phyloP scores from a whole-genome alignment of 768 basidiomycete genomes.

The Pleurotus eryngii region DNA sequence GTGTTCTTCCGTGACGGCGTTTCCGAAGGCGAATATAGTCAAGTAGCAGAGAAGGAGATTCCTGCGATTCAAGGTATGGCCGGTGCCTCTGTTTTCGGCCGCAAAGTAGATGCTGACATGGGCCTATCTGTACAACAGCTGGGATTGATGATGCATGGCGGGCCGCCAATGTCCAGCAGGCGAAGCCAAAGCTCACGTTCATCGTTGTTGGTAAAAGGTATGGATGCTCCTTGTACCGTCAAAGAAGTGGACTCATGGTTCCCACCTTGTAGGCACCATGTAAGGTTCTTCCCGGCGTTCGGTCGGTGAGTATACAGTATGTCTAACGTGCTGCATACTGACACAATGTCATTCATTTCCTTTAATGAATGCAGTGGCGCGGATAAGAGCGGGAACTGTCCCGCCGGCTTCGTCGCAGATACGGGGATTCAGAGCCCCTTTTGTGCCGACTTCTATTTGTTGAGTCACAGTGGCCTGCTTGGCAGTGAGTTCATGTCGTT shows the following conservation, averaged over 20 bases:
- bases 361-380: slow-evolving; percentile 28
- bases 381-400: slow-evolving; percentile 70
- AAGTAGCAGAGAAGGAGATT: slow-evolving; percentile 41
- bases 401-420: slow-evolving; percentile 78
- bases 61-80: slow-evolving; percentile 38
- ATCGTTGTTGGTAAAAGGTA: slow-evolving; percentile 57
- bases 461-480: slow-evolving; percentile 72
- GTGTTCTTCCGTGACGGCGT: slow-evolving; percentile 49
- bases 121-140: background rate
- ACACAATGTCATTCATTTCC: background rate
- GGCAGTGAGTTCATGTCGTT: slow-evolving; percentile 44
- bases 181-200: slow-evolving; percentile 43
- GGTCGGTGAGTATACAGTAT: background rate
- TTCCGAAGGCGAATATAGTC: slow-evolving; percentile 38
- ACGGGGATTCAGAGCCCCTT: slow-evolving; percentile 64
- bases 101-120: background rate
- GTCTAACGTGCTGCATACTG: background rate
- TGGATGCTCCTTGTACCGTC: slow-evolving; percentile 8
- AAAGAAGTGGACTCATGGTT: background rate
- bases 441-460: slow-evolving; percentile 77
- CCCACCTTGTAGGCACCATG: slow-evolving; percentile 40
- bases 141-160: slow-evolving; percentile 17
- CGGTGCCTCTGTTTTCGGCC: background rate
- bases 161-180: background rate
- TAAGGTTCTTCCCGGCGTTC: slow-evolving; percentile 42